Evolutionary conservation across 306 rosid genomes (phyloP).

Genomic region (Phaseolus lunatus): DNA sequence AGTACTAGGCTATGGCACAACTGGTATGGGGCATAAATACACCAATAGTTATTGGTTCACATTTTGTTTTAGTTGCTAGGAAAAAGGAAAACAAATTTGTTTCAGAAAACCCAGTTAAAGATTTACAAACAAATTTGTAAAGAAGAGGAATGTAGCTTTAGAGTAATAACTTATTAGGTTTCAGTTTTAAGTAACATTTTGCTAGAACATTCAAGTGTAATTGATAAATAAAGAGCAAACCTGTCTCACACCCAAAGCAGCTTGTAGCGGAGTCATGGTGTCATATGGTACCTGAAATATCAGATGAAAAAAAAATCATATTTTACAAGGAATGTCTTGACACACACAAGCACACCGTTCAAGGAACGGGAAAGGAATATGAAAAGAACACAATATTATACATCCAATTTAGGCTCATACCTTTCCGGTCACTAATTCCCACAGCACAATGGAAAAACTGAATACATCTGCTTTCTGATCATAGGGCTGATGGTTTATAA

Average conservation of each 20-base stretch:
- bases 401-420: conserved; percentile 50
- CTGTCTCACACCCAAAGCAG: conserved; percentile 99
- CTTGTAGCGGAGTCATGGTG: conserved; percentile 98
- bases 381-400: conserved; percentile 30
- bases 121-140: conserved; percentile 5
- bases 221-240: conserved; percentile 55
- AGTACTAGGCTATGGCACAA: neutral
- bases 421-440: conserved; percentile 99
- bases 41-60: conserved; percentile 6
- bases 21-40: conserved; percentile 5
- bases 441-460: conserved; percentile 95
- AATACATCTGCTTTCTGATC: conserved; percentile 97
- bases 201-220: conserved; percentile 17
- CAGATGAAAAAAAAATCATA: conserved; percentile 24
- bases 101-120: conserved; percentile 10
- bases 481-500: conserved; percentile 96
- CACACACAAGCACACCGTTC: neutral
- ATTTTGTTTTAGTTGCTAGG: conserved; percentile 11
- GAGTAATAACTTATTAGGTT: conserved; percentile 15
- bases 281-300: conserved; percentile 90
- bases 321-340: conserved; percentile 2
- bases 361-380: conserved; percentile 4
- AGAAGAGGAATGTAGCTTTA: neutral
- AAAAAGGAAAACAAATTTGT: conserved; percentile 13
- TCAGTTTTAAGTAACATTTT: conserved; percentile 10